Evolutionary conservation across 169 alveolate species (phyloP).

Genomic region (Babesia sp.): DNA sequence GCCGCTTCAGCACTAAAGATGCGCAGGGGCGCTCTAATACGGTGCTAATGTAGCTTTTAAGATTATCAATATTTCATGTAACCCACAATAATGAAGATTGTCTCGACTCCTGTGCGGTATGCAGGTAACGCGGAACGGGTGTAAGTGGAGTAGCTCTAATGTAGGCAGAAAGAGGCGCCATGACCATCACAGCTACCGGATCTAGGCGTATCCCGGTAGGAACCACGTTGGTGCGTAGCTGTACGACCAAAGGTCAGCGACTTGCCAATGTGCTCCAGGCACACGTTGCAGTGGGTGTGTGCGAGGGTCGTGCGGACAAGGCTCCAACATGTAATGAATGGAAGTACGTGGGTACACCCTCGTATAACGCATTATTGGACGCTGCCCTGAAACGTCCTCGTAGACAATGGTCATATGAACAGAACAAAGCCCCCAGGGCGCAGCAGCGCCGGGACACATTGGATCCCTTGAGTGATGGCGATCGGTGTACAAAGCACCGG

Average conservation of each 20-base stretch:
- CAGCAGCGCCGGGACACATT: background rate
- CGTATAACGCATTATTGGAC: conserved; percentile 10
- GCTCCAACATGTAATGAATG: background rate
- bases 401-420: background rate
- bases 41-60: background rate
- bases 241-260: conserved; percentile 2
- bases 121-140: conserved; percentile 2
- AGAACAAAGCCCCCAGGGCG: background rate
- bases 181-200: conserved; percentile 1
- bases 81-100: background rate
- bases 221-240: conserved; percentile 9
- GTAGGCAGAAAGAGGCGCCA: conserved; percentile 10
- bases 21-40: conserved; percentile 43
- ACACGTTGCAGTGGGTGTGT: background rate
- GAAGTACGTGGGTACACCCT: conserved; percentile 6
- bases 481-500: too few species aligned
- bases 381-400: conserved; percentile 10
- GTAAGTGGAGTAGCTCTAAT: background rate
- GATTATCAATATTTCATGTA: background rate
- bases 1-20: conserved; percentile 9
- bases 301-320: background rate
- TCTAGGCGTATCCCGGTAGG: conserved; percentile 6
- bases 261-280: background rate
- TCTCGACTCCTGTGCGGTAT: background rate
- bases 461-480: background rate